phyloP scores from a whole-genome alignment of 1,139 yeast species.

The Kodamaea suecica region DNA sequence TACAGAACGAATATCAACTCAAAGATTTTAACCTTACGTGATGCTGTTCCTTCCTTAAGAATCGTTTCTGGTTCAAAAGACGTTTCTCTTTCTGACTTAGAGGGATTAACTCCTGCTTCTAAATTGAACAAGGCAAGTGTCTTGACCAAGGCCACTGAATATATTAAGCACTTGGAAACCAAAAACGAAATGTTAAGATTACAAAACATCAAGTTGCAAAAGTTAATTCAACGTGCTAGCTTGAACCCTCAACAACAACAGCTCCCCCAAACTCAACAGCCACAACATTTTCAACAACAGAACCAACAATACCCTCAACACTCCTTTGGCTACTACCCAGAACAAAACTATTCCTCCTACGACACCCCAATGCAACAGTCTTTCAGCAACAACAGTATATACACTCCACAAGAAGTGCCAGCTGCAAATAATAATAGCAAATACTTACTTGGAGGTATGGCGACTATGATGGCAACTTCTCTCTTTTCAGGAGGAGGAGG shows the following conservation, averaged over 20 bases:
- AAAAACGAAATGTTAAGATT: conserved; percentile 57
- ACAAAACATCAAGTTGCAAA: conserved; percentile 53
- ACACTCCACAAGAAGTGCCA: conserved; percentile 13
- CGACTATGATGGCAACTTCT: conserved; percentile 51
- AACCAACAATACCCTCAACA: conserved; percentile 2
- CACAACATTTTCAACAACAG: neutral
- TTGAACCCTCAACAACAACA: conserved; percentile 4
- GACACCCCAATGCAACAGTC: conserved; percentile 22
- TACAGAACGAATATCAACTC: conserved; percentile 75
- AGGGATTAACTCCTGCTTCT: conserved; percentile 84
- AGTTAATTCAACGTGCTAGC: conserved; percentile 24
- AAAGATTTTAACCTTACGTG: conserved; percentile 66
- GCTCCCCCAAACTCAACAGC: conserved; percentile 1
- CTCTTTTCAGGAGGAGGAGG: conserved; percentile 33
- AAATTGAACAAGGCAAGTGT: conserved; percentile 89
- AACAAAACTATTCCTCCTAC: conserved; percentile 18
- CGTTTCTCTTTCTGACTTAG: conserved; percentile 52
- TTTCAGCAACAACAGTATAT: conserved; percentile 10
- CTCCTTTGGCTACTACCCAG: conserved; percentile 24
- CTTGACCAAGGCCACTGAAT: conserved; percentile 84
- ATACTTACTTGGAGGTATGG: conserved; percentile 53
- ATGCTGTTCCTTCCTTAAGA: conserved; percentile 68
- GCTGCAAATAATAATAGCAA: conserved; percentile 19
- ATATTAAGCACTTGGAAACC: conserved; percentile 75
- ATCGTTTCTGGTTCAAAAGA: conserved; percentile 44